Percentiles rank a stretch among this genome's conserved stretches.
Conservation (phyloP, 495 filamentous ascomycete species). For the Penicillium riverlandense region DNA sequence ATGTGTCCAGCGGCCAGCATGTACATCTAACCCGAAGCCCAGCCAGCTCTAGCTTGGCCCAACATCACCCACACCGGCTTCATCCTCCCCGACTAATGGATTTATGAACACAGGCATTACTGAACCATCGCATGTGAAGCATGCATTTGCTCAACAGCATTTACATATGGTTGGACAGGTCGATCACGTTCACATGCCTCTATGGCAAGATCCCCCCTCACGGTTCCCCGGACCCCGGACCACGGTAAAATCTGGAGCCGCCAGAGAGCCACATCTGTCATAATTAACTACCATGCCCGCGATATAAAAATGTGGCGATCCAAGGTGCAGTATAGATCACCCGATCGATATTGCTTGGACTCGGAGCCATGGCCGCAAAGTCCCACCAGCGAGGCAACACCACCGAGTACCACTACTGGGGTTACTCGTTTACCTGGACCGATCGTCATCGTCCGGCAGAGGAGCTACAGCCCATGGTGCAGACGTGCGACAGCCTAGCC, state of each 20-base stretch:
- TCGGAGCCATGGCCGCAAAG: slow-evolving; percentile 9
- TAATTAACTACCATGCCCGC: not conserved
- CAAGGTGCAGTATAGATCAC: too few relatives aligned
- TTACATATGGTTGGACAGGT: too few relatives aligned
- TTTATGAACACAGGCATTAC: too few relatives aligned
- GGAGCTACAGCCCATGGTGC: slow-evolving; percentile 51
- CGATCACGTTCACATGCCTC: slow-evolving; percentile 9
- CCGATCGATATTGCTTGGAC: not conserved
- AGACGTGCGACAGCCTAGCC: slow-evolving; percentile 61
- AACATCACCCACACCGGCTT: too few relatives aligned
- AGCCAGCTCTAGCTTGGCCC: too few relatives aligned
- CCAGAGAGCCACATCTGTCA: not conserved
- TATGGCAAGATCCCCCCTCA: slow-evolving; percentile 2
- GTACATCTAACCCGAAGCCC: too few relatives aligned
- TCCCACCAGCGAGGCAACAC: slow-evolving; percentile 8
- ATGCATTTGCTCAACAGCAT: too few relatives aligned
- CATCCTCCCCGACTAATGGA: too few relatives aligned
- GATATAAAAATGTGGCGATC: too few relatives aligned
- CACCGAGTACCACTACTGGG: slow-evolving; percentile 46
- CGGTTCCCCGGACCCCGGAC: slow-evolving; percentile 16
- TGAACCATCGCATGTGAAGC: not conserved
- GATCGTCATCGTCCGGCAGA: slow-evolving; percentile 55
- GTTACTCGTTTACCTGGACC: slow-evolving; percentile 64
- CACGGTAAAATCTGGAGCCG: slow-evolving; percentile 6
- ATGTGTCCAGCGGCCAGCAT: too few relatives aligned